A percentile compares a stretch with the other conserved stretches of the same genome.
These are phyloP conservation scores for Coemansia sp. DNA, from an alignment of 192 early-diverging fungal genomes.

Conservation along the genomic window DNA sequence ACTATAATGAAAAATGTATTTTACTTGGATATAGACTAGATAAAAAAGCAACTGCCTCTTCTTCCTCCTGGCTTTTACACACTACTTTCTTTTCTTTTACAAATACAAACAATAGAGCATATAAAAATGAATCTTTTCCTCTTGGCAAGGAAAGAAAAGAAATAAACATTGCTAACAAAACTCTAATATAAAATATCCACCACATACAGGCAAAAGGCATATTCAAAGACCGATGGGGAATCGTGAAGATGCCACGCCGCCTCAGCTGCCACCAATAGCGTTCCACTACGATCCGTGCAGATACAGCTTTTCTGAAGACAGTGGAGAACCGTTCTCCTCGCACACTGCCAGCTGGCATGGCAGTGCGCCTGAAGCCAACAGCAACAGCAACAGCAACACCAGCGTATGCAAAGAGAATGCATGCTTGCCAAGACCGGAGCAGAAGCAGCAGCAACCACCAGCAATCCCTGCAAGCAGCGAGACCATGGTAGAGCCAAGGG, in stretches of 20 bases:
- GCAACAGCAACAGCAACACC: background rate
- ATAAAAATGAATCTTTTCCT: too few relatives aligned
- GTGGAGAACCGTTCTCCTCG: background rate
- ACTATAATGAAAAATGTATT: too few relatives aligned
- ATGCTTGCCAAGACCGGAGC: background rate
- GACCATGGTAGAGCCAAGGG: background rate
- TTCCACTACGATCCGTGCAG: background rate
- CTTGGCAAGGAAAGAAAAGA: too few relatives aligned
- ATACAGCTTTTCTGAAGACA: background rate
- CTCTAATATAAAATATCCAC: too few relatives aligned
- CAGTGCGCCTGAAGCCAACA: background rate
- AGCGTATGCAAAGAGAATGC: background rate
- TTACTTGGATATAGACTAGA: too few relatives aligned
- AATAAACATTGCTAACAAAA: too few relatives aligned
- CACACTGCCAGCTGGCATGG: slow-evolving; percentile 10
- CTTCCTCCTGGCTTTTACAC: too few relatives aligned
- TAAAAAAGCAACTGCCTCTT: too few relatives aligned
- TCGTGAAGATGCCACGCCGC: background rate
- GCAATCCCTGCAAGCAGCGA: background rate
- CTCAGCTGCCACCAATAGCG: background rate
- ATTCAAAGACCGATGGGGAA: too few relatives aligned
- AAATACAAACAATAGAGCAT: too few relatives aligned
- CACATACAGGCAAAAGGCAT: too few relatives aligned
- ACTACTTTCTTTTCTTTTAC: too few relatives aligned
- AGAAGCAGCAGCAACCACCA: background rate